Evolutionary conservation across 2,329 filamentous ascomycete species (phyloP).

Genomic region (Arthrobotrys pseudoclavata): DNA sequence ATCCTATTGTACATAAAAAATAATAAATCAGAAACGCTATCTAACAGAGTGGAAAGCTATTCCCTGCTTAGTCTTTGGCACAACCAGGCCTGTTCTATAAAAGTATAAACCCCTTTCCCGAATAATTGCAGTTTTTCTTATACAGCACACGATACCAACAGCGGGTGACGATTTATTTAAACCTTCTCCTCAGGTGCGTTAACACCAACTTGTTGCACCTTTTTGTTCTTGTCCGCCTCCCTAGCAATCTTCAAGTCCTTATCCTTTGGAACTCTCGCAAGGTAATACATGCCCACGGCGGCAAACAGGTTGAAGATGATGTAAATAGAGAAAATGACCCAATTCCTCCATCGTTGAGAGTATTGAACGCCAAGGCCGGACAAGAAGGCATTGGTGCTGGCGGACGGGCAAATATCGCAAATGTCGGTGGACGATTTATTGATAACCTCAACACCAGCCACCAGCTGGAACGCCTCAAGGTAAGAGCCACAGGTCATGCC

Average conservation of each 20-base stretch:
- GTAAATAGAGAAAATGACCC: conserved; percentile 75
- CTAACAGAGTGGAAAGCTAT: conserved; percentile 25
- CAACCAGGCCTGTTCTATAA: conserved; percentile 19
- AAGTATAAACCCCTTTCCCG: conserved; percentile 16
- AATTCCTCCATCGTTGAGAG: conserved; percentile 76
- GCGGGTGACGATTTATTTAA: conserved; percentile 6
- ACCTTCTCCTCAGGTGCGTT: conserved; percentile 50
- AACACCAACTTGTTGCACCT: conserved; percentile 55
- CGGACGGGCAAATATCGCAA: conserved; percentile 73
- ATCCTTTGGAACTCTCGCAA: conserved; percentile 69
- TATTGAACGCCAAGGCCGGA: conserved; percentile 70
- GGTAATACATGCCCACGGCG: conserved; percentile 73
- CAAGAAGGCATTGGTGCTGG: conserved; percentile 71
- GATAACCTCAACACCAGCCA: conserved; percentile 71
- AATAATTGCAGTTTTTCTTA: conserved; percentile 17
- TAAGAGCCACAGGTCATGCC: conserved; percentile 75
- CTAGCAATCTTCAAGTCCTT: conserved; percentile 59
- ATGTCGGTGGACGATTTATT: conserved; percentile 69
- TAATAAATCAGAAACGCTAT: conserved; percentile 36
- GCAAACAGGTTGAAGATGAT: conserved; percentile 73
- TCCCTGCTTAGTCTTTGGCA: background rate
- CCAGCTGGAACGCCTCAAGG: conserved; percentile 67
- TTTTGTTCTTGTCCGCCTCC: conserved; percentile 57
- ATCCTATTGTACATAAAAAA: conserved; percentile 27
- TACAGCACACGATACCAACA: background rate